These are phyloP conservation scores for Cryphonectria parasitica DNA, from an alignment of 2,329 filamentous ascomycete species.

Conservation along the genomic window DNA sequence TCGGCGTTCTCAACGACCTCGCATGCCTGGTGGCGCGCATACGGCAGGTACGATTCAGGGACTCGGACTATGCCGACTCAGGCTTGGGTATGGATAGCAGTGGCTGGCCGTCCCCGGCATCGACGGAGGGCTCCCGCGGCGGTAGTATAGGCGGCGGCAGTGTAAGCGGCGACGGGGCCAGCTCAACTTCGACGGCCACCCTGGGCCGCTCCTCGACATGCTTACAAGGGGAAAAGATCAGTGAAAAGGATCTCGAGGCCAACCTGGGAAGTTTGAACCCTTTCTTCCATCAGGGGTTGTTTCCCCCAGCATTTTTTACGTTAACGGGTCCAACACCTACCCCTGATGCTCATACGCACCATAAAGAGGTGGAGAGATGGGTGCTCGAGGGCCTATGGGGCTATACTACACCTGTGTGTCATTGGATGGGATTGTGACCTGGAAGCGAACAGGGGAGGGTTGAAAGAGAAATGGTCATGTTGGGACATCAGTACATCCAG, in stretches of 20 bases:
- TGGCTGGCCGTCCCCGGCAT: too few species aligned
- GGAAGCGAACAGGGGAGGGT: neutral
- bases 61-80: slow-evolving; percentile 14
- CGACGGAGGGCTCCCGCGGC: too few species aligned
- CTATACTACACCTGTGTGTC: neutral
- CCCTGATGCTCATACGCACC: slow-evolving; percentile 17
- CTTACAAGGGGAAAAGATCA: slow-evolving; percentile 3
- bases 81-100: neutral
- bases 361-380: slow-evolving; percentile 25
- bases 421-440: slow-evolving; percentile 14
- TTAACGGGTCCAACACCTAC: neutral
- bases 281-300: slow-evolving; percentile 14
- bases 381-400: slow-evolving; percentile 13
- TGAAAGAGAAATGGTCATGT: neutral
- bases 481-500: neutral
- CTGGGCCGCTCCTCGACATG: neutral
- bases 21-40: slow-evolving; percentile 23
- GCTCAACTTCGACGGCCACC: slow-evolving; percentile 10
- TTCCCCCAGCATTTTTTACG: neutral
- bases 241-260: slow-evolving; percentile 19
- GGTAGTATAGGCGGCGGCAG: neutral
- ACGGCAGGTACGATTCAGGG: slow-evolving; percentile 25
- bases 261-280: slow-evolving; percentile 22
- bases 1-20: slow-evolving; percentile 25
- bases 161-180: neutral